phyloP scores from a whole-genome alignment of 1,139 yeast species.

The Scheffersomyces titani region DNA sequence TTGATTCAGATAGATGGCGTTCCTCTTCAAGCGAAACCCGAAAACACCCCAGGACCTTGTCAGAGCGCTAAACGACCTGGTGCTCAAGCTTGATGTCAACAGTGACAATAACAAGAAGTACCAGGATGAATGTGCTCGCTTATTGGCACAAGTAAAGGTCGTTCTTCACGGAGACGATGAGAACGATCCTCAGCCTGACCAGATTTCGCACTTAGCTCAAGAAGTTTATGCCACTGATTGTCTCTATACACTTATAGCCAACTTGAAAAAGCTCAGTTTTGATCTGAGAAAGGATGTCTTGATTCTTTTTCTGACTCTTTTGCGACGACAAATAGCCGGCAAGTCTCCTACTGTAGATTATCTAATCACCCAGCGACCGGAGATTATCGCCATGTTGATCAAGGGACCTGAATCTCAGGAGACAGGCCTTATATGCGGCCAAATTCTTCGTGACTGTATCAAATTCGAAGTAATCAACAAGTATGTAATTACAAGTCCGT shows the following conservation, averaged over 20 bases:
- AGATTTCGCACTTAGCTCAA: constrained; percentile 68
- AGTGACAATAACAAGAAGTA: constrained; percentile 58
- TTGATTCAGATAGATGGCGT: constrained; percentile 81
- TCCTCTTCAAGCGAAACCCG: constrained; percentile 88
- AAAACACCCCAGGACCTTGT: constrained; percentile 87
- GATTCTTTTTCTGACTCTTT: constrained; percentile 68
- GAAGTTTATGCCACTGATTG: constrained; percentile 77
- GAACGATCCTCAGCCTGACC: constrained; percentile 73
- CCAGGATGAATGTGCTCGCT: constrained; percentile 77
- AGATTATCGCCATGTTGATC: constrained; percentile 61
- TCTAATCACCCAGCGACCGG: constrained; percentile 60
- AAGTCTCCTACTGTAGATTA: constrained; percentile 89
- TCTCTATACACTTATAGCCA: constrained; percentile 57
- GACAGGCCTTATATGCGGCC: constrained; percentile 72
- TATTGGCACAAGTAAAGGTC: constrained; percentile 64
- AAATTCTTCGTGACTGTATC: constrained; percentile 81
- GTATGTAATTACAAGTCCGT: constrained; percentile 53
- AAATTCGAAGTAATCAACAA: constrained; percentile 73
- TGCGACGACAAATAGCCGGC: constrained; percentile 77
- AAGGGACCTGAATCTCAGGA: constrained; percentile 70
- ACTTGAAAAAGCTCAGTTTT: constrained; percentile 70
- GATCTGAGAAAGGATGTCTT: constrained; percentile 88
- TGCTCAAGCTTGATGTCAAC: constrained; percentile 59
- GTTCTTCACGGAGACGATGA: constrained; percentile 77
- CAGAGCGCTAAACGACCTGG: constrained; percentile 71